Evolutionary conservation across 2,329 filamentous ascomycete species (phyloP).

Genomic region (Apiospora koreana): DNA sequence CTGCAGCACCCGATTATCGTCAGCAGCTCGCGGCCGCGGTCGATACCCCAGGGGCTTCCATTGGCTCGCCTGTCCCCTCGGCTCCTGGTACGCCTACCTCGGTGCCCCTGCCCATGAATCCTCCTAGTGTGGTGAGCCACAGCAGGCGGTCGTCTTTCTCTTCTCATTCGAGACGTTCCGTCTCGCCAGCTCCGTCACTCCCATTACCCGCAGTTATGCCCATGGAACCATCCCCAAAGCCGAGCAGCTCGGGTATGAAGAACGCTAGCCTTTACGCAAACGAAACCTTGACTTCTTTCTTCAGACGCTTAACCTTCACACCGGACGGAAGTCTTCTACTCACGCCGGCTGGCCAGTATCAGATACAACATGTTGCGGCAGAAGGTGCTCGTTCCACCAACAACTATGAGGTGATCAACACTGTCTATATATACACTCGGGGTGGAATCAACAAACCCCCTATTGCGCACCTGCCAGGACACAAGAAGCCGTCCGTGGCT

Average conservation of each 20-base stretch:
- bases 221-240: conserved; percentile 84
- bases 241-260: conserved; percentile 67
- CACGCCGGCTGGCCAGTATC: conserved; percentile 94
- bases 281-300: conserved; percentile 96
- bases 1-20: conserved; percentile 74
- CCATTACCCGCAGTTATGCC: conserved; percentile 95
- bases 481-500: conserved; percentile 97
- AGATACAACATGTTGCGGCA: conserved; percentile 65
- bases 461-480: conserved; percentile 89
- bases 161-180: conserved; percentile 73
- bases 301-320: conserved; percentile 88
- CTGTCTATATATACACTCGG: conserved; percentile 96
- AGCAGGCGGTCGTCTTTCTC: conserved; percentile 95
- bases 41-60: conserved; percentile 50
- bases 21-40: conserved; percentile 62
- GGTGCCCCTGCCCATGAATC: conserved; percentile 91
- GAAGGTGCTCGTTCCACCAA: conserved; percentile 61
- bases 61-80: conserved; percentile 84
- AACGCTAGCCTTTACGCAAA: conserved; percentile 94
- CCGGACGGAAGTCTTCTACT: conserved; percentile 93
- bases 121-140: conserved; percentile 83
- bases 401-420: conserved; percentile 88
- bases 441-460: conserved; percentile 96
- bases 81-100: conserved; percentile 93
- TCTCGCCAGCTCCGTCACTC: conserved; percentile 89